Percentiles rank a stretch among this genome's conserved stretches.
Evolutionary conservation across 768 basidiomycete species (phyloP).

Genomic region (Boletus rex-veris): DNA sequence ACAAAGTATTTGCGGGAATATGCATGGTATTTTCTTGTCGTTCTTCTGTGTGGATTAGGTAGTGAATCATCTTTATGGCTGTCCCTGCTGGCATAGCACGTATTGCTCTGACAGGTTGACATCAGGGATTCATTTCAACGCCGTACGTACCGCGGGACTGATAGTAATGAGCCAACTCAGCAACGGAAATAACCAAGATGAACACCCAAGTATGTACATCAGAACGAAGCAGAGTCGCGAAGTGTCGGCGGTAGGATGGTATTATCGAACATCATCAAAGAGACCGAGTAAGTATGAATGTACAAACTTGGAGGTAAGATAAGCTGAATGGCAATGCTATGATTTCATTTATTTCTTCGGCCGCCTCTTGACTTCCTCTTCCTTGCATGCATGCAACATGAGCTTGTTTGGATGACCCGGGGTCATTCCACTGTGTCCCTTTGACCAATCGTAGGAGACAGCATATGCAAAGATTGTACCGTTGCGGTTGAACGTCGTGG

Average conservation of each 20-base stretch:
- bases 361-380: slow-evolving; percentile 79
- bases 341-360: slow-evolving; percentile 29
- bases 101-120: not conserved
- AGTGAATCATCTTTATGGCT: not conserved
- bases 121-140: not conserved
- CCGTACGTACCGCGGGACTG: not conserved
- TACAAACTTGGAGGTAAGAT: slow-evolving; percentile 3
- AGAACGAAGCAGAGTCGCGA: not conserved
- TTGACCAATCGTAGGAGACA: slow-evolving; percentile 91
- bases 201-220: not conserved
- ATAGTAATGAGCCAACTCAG: not conserved
- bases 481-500: slow-evolving; percentile 82
- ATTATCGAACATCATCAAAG: slow-evolving; percentile 15
- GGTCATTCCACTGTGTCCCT: slow-evolving; percentile 85
- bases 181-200: not conserved
- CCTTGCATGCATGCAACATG: slow-evolving; percentile 81
- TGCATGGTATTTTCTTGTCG: not conserved
- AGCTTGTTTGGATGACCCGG: slow-evolving; percentile 68
- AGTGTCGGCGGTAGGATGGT: slow-evolving; percentile 1
- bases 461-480: slow-evolving; percentile 91
- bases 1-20: slow-evolving; percentile 4
- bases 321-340: not conserved
- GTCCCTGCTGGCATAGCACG: not conserved
- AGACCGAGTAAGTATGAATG: slow-evolving; percentile 3
- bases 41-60: no score